Evolutionary conservation across 352 stramenopile genomes (phyloP).

Genomic region (Pythium rishiriense): DNA sequence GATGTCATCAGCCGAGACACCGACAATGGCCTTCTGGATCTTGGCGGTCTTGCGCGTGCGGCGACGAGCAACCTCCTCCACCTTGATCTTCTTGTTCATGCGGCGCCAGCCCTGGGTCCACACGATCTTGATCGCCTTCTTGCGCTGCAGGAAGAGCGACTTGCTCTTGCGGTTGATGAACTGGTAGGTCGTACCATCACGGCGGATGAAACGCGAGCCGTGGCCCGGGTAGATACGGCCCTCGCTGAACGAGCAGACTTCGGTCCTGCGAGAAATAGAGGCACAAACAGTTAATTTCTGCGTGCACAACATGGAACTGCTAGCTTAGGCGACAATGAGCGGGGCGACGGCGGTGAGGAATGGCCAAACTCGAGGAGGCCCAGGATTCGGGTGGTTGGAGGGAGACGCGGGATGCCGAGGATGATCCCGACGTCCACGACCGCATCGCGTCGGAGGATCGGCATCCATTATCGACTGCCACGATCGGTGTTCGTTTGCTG

Average conservation of each 20-base stretch:
- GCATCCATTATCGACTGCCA: too few species aligned
- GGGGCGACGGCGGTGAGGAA: too few species aligned
- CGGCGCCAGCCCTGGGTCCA: slow-evolving; percentile 98
- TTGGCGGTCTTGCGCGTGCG: slow-evolving; percentile 94
- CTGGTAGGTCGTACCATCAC: slow-evolving; percentile 95
- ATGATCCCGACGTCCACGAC: too few species aligned
- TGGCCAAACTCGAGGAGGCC: too few species aligned
- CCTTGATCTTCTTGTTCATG: slow-evolving; percentile 99
- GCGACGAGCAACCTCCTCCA: slow-evolving; percentile 82
- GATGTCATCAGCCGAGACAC: slow-evolving; percentile 96
- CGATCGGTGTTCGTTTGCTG: too few species aligned
- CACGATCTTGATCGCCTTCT: slow-evolving; percentile 99
- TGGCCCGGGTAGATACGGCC: slow-evolving; percentile 98
- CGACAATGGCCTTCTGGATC: slow-evolving; percentile 97
- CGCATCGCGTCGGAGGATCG: too few species aligned
- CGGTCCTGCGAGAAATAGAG: slow-evolving; percentile 54
- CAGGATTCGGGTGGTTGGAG: too few species aligned
- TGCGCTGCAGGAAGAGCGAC: slow-evolving; percentile 98
- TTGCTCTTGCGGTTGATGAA: slow-evolving; percentile 98
- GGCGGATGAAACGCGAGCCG: slow-evolving; percentile 98
- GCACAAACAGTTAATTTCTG: neutral
- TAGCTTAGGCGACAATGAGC: slow-evolving; percentile 6
- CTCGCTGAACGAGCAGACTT: slow-evolving; percentile 91
- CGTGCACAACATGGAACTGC: neutral
- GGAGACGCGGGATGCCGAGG: too few species aligned